Evolutionary conservation across 169 alveolate species (phyloP), one percentile per base, ranked within the genome.

Genomic region (Eimeria nieschulzi): DNA sequence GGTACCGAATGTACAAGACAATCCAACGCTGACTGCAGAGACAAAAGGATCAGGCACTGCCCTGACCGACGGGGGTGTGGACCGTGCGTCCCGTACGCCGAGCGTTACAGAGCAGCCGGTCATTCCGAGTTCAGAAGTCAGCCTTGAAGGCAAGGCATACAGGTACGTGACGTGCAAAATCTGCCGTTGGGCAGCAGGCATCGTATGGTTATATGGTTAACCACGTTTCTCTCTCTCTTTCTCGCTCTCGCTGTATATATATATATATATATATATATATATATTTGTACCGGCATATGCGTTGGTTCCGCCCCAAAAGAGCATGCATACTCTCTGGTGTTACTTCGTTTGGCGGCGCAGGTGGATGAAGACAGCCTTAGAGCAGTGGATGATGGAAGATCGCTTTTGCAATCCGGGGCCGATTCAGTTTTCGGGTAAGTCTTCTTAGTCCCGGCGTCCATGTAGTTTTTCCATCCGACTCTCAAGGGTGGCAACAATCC

Each of bases 331-430:
- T 33, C 46, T 3, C 46, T 33, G 46, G 46, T 33, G 46, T 33
- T 33, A 33, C 46, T 33, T 33, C 46, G 46, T 33, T 33, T 33
- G 46, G 46, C 19, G 23, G 23, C 66, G 46, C 80, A 87, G 92
- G 66, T 87, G 92, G 92, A 87, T 87, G 92, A 87, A 87, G 71
- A 87, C 92, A 5, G 92, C 92, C 10, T 51, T 78, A 68, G 92
- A 87, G 72, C 96, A 94, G 82, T 98, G 99, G 99, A 95, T 95
- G 75, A 91, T 94, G 93, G 98, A 97, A 56, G 99, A 98, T 94
- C 96, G 98, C 39, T 98, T 97, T 95, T 96, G 97, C 91, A 98
- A 98, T 93, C 99, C 99, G 7, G 99, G 99, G 15, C 99, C 99
- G n/a, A 98, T 98, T 21, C 98, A 98, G 94, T 98, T 97, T 95